A percentile compares a stretch with the other conserved stretches of the same genome.
Evolutionary conservation across 768 basidiomycete species (phyloP).

Genomic region (Rhizopogon vesiculosus): DNA sequence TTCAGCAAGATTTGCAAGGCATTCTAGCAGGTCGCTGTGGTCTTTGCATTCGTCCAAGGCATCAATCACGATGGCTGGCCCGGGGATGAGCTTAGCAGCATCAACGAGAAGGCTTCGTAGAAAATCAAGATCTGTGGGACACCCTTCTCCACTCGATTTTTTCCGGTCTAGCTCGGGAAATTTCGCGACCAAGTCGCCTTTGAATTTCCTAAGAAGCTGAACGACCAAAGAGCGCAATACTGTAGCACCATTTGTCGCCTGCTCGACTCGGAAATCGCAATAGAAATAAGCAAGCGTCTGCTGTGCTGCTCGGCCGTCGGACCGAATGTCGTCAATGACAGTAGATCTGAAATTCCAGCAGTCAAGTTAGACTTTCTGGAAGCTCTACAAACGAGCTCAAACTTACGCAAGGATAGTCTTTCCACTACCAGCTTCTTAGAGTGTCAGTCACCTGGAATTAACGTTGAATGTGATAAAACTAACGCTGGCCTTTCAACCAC

Average conservation of each 20-base stretch:
- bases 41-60: slow-evolving; percentile 12
- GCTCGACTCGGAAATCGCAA: slow-evolving; percentile 14
- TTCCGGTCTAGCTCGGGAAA: neutral
- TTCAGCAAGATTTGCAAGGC: neutral
- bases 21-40: neutral
- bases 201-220: slow-evolving; percentile 6
- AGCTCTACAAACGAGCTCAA: neutral
- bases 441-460: neutral
- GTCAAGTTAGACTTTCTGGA: neutral
- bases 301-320: neutral
- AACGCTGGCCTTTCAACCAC: neutral
- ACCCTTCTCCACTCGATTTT: neutral
- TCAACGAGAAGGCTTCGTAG: neutral
- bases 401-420: neutral
- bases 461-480: neutral
- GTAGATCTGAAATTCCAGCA: slow-evolving; percentile 2
- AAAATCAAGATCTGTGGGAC: neutral
- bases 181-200: neutral
- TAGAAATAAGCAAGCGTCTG: slow-evolving; percentile 12
- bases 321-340: slow-evolving; percentile 6
- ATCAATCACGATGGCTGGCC: slow-evolving; percentile 7
- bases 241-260: slow-evolving; percentile 3
- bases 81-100: neutral
- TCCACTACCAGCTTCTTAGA: neutral
- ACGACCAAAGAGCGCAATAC: slow-evolving; percentile 13